phyloP scores from a whole-genome alignment of 345 rosid genomes.

The Heritiera littoralis region DNA sequence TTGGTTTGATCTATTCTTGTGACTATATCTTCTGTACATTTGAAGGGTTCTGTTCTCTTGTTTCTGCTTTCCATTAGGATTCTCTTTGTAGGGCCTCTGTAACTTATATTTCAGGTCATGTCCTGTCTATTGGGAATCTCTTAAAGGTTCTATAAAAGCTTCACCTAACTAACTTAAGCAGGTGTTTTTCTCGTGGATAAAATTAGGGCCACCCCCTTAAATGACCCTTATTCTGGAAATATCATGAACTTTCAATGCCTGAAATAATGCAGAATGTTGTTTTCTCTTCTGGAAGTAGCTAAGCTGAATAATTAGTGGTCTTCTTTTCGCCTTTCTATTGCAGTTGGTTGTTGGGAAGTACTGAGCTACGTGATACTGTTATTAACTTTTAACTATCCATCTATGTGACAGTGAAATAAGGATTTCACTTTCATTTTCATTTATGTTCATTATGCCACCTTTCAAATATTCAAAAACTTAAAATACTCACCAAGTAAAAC shows the following conservation, averaged over 20 bases:
- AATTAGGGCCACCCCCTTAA: conserved; percentile 2
- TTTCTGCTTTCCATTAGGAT: conserved; percentile 4
- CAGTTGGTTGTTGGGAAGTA: background rate
- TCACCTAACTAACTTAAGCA: background rate
- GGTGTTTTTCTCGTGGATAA: background rate
- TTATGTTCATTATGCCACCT: background rate
- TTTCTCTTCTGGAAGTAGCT: background rate
- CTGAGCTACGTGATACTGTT: background rate
- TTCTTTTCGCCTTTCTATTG: background rate
- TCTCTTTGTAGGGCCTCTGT: background rate
- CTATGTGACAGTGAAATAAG: background rate
- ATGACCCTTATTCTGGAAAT: background rate
- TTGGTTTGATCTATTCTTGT: background rate
- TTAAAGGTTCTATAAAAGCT: background rate
- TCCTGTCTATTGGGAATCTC: background rate
- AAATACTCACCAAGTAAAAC: background rate
- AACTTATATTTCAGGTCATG: background rate
- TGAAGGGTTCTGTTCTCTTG: background rate
- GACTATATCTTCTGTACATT: background rate
- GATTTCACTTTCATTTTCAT: background rate
- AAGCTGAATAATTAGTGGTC: background rate
- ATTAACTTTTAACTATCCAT: conserved; percentile 5
- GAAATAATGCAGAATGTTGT: background rate
- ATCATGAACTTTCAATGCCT: background rate
- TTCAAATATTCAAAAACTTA: background rate